These are phyloP conservation scores for Delphinella strobiligena DNA, from an alignment of 2,329 filamentous ascomycete genomes.

Conservation along the genomic window DNA sequence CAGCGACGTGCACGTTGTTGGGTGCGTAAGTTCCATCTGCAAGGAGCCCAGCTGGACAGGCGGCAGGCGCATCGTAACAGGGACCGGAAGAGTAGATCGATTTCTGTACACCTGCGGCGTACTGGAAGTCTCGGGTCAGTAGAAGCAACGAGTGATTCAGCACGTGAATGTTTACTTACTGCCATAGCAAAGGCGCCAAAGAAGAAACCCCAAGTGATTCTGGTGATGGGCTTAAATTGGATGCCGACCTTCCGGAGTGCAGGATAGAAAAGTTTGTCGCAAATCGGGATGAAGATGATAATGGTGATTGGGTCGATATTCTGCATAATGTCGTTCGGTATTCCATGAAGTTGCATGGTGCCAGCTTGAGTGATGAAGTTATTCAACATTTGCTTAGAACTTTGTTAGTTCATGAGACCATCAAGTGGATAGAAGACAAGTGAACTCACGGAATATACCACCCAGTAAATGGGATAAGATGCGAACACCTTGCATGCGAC, in stretches of 20 bases:
- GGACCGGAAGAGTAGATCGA: slow-evolving; percentile 42
- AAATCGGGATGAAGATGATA: slow-evolving; percentile 34
- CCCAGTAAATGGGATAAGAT: slow-evolving; percentile 37
- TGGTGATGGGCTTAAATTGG: slow-evolving; percentile 37
- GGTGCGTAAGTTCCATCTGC: slow-evolving; percentile 21
- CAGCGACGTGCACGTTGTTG: slow-evolving; percentile 33
- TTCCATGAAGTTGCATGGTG: slow-evolving; percentile 33
- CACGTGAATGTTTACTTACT: too few species aligned
- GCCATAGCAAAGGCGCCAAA: slow-evolving; percentile 41
- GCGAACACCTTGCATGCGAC: slow-evolving; percentile 58
- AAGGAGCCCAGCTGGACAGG: slow-evolving; percentile 24
- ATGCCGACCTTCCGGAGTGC: slow-evolving; percentile 29
- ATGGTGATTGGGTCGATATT: slow-evolving; percentile 36
- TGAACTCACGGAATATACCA: slow-evolving; percentile 26
- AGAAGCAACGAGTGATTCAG: too few species aligned
- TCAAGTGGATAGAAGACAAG: slow-evolving; percentile 7
- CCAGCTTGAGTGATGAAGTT: slow-evolving; percentile 38
- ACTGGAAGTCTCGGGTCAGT: too few species aligned
- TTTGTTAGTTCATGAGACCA: neutral
- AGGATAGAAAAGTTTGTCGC: slow-evolving; percentile 34
- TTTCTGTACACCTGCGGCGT: slow-evolving; percentile 46
- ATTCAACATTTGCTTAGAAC: slow-evolving; percentile 19
- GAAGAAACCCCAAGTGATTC: slow-evolving; percentile 41
- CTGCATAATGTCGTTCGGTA: slow-evolving; percentile 37
- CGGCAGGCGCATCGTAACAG: slow-evolving; percentile 35